Conservation (phyloP, 768 basidiomycete genomes). For the Boletus vermiculosoides region DNA sequence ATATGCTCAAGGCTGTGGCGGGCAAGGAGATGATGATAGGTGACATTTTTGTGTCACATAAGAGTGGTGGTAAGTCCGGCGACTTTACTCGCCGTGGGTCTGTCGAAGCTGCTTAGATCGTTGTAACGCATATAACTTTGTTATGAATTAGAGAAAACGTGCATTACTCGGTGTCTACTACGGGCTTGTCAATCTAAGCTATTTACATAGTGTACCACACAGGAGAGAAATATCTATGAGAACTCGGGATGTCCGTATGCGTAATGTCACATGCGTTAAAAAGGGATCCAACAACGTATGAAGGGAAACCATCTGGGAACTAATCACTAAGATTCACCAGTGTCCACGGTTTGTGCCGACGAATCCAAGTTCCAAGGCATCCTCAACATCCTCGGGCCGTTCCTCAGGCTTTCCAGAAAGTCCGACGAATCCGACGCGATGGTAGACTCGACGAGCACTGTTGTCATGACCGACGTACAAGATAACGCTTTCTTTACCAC, state of each 20-base stretch:
- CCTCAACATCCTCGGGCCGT: constrained; percentile 42
- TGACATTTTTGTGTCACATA: constrained; percentile 60
- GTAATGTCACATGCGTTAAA: not conserved
- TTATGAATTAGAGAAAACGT: not conserved
- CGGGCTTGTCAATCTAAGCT: not conserved
- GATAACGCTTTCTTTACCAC: constrained; percentile 47
- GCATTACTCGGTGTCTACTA: not conserved
- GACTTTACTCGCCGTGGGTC: constrained; percentile 47
- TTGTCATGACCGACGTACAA: constrained; percentile 56
- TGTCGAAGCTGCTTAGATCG: not conserved
- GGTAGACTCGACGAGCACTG: constrained; percentile 49
- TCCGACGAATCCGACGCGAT: constrained; percentile 52
- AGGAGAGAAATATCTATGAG: not conserved
- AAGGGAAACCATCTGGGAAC: not conserved
- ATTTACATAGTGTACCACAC: not conserved
- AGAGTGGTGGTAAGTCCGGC: constrained; percentile 74
- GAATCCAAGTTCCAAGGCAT: constrained; percentile 56
- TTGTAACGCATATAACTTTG: not conserved
- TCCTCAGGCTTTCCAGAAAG: constrained; percentile 36
- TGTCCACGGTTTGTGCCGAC: constrained; percentile 47
- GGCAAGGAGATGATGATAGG: constrained; percentile 85
- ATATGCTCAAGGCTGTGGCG: constrained; percentile 89
- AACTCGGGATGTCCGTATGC: not conserved
- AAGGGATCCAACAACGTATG: not conserved
- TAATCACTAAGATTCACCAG: constrained; percentile 38